Evolutionary conservation across 805 yeast genomes (phyloP).

Genomic region (Sugiyamaella americana): DNA sequence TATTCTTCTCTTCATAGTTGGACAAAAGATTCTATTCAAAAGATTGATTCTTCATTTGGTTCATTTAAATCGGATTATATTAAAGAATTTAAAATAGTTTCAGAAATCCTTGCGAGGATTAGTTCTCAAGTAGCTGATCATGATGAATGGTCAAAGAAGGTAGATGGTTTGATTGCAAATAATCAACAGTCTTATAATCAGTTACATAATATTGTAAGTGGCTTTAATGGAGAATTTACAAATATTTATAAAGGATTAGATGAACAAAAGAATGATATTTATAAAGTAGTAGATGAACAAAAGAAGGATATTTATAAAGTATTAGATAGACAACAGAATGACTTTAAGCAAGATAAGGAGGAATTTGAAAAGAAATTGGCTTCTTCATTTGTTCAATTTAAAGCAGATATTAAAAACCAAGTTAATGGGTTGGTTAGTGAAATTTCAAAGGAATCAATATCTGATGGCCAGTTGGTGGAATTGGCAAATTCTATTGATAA

Average conservation of each 20-base stretch:
- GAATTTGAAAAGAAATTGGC: not conserved
- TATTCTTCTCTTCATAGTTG: slow-evolving; percentile 3
- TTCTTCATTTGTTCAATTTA: not conserved
- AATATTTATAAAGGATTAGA: slow-evolving; percentile 5
- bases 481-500: no score
- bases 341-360: not conserved
- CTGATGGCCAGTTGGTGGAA: no score
- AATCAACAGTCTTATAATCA: not conserved
- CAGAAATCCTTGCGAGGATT: slow-evolving; percentile 3
- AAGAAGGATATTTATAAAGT: slow-evolving; percentile 1
- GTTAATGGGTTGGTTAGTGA: not conserved
- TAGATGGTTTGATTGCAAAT: slow-evolving; percentile 2
- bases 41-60: not conserved
- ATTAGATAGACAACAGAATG: not conserved
- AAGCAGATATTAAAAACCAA: not conserved
- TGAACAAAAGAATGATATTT: not conserved
- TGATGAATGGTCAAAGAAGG: slow-evolving; percentile 5
- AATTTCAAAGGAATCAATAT: no score
- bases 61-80: slow-evolving; percentile 1
- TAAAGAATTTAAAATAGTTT: slow-evolving; percentile 2
- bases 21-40: slow-evolving; percentile 5
- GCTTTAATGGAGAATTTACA: slow-evolving; percentile 7
- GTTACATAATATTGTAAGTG: slow-evolving; percentile 1
- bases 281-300: slow-evolving; percentile 4
- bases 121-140: slow-evolving; percentile 1